Percentiles rank a stretch among this genome's conserved stretches.
These are phyloP conservation scores for Austroboletus novae-zelandiae DNA, from an alignment of 1,284 basidiomycete genomes.

Conservation along the genomic window DNA sequence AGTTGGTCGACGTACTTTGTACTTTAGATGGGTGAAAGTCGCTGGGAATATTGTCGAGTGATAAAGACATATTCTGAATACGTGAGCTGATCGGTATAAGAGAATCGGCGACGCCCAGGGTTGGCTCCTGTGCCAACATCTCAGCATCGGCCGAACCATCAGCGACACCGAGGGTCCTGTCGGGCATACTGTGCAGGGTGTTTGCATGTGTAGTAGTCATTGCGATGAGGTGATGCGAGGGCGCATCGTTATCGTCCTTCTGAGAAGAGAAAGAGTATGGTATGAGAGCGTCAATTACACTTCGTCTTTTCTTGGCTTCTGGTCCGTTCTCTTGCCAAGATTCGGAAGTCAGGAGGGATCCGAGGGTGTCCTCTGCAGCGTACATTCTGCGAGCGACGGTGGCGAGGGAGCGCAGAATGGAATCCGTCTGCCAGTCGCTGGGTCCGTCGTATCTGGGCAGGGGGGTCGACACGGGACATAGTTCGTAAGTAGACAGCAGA, in stretches of 20 bases:
- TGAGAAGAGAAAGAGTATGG: conserved; percentile 23
- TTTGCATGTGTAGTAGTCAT: conserved; percentile 15
- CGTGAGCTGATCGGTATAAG: conserved; percentile 29
- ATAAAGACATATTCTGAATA: conserved; percentile 35
- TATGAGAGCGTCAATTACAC: conserved; percentile 43
- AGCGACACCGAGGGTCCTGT: conserved; percentile 3
- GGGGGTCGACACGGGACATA: conserved; percentile 47
- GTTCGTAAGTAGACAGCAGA: conserved; percentile 52
- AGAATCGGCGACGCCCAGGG: conserved; percentile 27
- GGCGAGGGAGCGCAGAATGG: conserved; percentile 55
- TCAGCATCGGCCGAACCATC: conserved; percentile 27
- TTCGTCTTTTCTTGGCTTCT: conserved; percentile 50
- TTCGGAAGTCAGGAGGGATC: conserved; percentile 38
- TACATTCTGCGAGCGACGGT: conserved; percentile 59
- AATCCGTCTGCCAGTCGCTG: conserved; percentile 61
- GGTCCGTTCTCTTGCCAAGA: conserved; percentile 36
- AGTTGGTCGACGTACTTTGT: conserved; percentile 22
- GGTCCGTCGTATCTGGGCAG: conserved; percentile 64
- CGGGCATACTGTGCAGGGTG: conserved; percentile 17
- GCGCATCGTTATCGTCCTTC: conserved; percentile 19
- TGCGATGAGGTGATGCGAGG: conserved; percentile 26
- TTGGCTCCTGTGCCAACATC: conserved; percentile 29
- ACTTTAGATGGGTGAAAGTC: conserved; percentile 35
- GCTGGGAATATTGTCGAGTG: conserved; percentile 44
- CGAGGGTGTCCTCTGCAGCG: conserved; percentile 54